Percentiles rank a stretch among this genome's conserved stretches.
Evolutionary conservation across 305 asterid genomes (phyloP).

Genomic region (Plantago coronopus): DNA sequence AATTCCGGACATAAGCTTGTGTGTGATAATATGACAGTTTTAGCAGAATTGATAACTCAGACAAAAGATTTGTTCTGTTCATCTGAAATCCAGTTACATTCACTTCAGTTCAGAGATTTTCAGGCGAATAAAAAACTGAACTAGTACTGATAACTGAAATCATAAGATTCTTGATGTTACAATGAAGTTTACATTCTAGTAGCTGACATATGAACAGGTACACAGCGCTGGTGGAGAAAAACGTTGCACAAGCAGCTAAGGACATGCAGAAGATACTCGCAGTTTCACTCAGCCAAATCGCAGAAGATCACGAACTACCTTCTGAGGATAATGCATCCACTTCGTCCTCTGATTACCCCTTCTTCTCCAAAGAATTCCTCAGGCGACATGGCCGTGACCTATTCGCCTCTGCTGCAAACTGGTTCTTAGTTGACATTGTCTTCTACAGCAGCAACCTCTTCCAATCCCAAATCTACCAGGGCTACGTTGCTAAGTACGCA

Average conservation of each 20-base stretch:
- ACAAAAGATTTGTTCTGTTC: too few relatives aligned
- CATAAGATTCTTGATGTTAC: too few relatives aligned
- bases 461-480: conserved; percentile 34
- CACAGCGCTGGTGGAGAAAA: conserved; percentile 52
- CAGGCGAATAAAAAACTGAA: too few relatives aligned
- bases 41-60: too few relatives aligned
- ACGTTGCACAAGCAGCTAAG: conserved; percentile 39
- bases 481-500: neutral
- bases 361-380: conserved; percentile 40
- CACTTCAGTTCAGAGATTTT: too few relatives aligned
- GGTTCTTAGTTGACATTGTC: conserved; percentile 48
- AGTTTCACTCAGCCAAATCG: conserved; percentile 29
- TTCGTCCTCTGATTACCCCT: conserved; percentile 25
- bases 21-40: too few relatives aligned
- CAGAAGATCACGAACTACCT: conserved; percentile 28
- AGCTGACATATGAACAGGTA: conserved; percentile 25
- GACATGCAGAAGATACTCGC: conserved; percentile 47
- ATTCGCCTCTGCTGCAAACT: conserved; percentile 36
- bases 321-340: neutral
- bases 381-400: conserved; percentile 51
- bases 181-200: too few relatives aligned
- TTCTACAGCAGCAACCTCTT: conserved; percentile 52
- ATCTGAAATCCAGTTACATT: too few relatives aligned
- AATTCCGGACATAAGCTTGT: too few relatives aligned
- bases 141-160: too few relatives aligned